phyloP scores from a whole-genome alignment of 202 grass and related monocot genomes.

The Setaria italica region DNA sequence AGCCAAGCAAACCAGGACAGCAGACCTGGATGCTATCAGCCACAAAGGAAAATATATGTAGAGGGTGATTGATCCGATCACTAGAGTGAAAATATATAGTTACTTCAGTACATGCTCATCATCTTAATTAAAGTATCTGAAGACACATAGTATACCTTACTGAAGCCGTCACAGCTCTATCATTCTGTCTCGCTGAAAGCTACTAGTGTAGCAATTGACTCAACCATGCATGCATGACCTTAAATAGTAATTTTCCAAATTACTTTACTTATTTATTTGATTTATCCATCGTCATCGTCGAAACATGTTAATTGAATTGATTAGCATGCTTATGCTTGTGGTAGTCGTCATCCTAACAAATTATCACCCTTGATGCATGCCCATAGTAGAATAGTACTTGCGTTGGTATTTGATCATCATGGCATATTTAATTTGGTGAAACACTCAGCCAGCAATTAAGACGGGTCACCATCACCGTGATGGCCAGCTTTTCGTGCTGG shows the following conservation, averaged over 20 bases:
- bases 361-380: slow-evolving; percentile 2
- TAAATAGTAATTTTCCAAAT: not conserved
- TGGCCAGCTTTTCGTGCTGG: not conserved
- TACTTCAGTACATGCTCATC: not conserved
- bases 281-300: not conserved
- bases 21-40: not conserved
- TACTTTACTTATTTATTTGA: slow-evolving; percentile 24
- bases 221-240: slow-evolving; percentile 14
- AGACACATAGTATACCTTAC: not conserved
- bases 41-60: not conserved
- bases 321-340: not conserved
- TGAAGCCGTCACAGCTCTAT: slow-evolving; percentile 25
- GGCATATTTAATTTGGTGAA: not conserved
- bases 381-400: slow-evolving; percentile 28
- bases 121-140: slow-evolving; percentile 10
- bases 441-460: not conserved
- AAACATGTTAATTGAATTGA: slow-evolving; percentile 16
- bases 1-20: not conserved
- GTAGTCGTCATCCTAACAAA: slow-evolving; percentile 19
- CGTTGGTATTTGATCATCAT: slow-evolving; percentile 12
- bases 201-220: slow-evolving; percentile 42
- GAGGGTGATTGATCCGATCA: not conserved
- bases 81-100: slow-evolving; percentile 13
- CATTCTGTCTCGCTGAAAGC: slow-evolving; percentile 38
- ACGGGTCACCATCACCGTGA: not conserved